Evolutionary conservation across 345 rosid genomes (phyloP).

Genomic region (Theobroma cacao): DNA sequence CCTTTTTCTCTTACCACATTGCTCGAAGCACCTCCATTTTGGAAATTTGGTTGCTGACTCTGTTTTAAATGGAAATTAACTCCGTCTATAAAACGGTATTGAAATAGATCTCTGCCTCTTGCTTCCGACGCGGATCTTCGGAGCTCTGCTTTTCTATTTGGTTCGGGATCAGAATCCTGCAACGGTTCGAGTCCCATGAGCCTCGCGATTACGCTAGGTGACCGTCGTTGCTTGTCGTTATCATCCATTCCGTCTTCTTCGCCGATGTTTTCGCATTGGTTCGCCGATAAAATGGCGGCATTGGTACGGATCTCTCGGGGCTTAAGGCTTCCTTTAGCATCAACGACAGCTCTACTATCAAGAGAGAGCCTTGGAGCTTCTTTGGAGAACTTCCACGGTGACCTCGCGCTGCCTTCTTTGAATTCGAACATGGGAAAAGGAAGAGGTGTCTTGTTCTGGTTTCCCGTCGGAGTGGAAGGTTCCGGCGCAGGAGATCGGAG

Average conservation of each 20-base stretch:
- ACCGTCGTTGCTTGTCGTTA: slow-evolving; percentile 49
- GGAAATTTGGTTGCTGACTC: slow-evolving; percentile 26
- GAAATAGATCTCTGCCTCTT: slow-evolving; percentile 56
- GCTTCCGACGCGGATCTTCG: slow-evolving; percentile 98
- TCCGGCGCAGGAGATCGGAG: slow-evolving; percentile 39
- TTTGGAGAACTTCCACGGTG: slow-evolving; percentile 81
- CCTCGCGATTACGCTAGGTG: slow-evolving; percentile 88
- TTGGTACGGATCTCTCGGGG: slow-evolving; percentile 74
- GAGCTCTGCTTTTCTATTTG: slow-evolving; percentile 46
- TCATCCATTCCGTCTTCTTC: slow-evolving; percentile 29
- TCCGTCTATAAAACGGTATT: slow-evolving; percentile 52
- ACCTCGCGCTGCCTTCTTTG: slow-evolving; percentile 45
- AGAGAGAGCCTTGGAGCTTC: slow-evolving; percentile 96
- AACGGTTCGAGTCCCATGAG: slow-evolving; percentile 91
- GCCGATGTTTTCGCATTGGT: slow-evolving; percentile 21
- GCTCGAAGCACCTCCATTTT: slow-evolving; percentile 16
- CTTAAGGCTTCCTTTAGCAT: slow-evolving; percentile 81
- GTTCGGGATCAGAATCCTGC: slow-evolving; percentile 51
- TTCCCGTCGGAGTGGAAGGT: slow-evolving; percentile 19
- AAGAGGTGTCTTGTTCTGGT: slow-evolving; percentile 34
- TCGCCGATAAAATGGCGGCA: slow-evolving; percentile 33
- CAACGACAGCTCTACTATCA: slow-evolving; percentile 90
- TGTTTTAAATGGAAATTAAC: slow-evolving; percentile 44
- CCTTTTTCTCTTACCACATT: slow-evolving; percentile 25
- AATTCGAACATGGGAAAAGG: slow-evolving; percentile 55